Conservation (phyloP, 768 basidiomycete genomes). For the Lactarius tabidus region DNA sequence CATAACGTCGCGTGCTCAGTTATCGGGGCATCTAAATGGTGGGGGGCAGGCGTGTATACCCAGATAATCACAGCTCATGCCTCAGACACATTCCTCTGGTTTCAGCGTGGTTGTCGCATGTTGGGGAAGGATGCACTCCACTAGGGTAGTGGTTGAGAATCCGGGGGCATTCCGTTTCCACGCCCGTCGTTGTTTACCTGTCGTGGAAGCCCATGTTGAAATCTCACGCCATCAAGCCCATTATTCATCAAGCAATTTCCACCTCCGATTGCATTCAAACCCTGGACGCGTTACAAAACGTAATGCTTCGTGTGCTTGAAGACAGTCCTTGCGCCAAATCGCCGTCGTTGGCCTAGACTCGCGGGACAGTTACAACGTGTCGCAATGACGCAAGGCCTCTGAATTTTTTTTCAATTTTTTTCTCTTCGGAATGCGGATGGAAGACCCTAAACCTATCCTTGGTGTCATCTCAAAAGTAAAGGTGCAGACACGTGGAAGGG, state of each 20-base stretch:
- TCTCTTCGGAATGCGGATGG: conserved; percentile 9
- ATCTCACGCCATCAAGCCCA: conserved; percentile 18
- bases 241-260: conserved; percentile 22
- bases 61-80: conserved; percentile 5
- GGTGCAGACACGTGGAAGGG: conserved; percentile 13
- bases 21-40: conserved; percentile 1
- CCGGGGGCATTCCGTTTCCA: conserved; percentile 5
- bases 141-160: conserved; percentile 4
- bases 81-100: conserved; percentile 1
- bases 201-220: conserved; percentile 19
- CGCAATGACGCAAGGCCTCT: conserved; percentile 8
- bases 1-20: neutral
- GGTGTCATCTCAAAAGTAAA: conserved; percentile 8
- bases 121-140: neutral
- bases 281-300: conserved; percentile 22
- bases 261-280: conserved; percentile 24
- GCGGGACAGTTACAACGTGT: conserved; percentile 17
- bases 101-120: conserved; percentile 17
- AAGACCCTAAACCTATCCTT: conserved; percentile 7
- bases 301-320: conserved; percentile 24
- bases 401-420: neutral
- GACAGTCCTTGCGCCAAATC: conserved; percentile 17
- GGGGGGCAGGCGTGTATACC: neutral
- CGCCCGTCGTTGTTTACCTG: conserved; percentile 4
- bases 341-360: conserved; percentile 16